These are phyloP conservation scores for Ustilago lituana DNA, from an alignment of 1,284 basidiomycete species.

Conservation along the genomic window DNA sequence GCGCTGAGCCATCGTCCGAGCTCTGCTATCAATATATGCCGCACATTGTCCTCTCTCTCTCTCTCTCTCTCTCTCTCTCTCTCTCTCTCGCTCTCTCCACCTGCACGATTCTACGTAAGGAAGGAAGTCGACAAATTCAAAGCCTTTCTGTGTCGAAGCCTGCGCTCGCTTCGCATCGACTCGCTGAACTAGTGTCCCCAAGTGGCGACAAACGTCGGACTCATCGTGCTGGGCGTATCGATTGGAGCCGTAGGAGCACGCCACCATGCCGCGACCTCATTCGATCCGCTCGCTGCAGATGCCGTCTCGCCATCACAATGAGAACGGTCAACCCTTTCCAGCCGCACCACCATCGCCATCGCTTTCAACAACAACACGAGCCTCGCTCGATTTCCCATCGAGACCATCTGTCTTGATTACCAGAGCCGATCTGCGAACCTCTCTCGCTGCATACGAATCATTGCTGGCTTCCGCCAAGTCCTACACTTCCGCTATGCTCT, in stretches of 20 bases:
- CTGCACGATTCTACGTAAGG: too few relatives aligned
- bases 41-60: too few relatives aligned
- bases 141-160: too few relatives aligned
- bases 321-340: constrained; percentile 11
- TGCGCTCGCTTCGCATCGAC: too few relatives aligned
- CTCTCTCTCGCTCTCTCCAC: too few relatives aligned
- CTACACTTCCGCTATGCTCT: constrained; percentile 83
- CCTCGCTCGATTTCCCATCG: constrained; percentile 76
- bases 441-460: constrained; percentile 83
- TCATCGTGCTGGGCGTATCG: too few relatives aligned
- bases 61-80: too few relatives aligned
- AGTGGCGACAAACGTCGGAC: too few relatives aligned
- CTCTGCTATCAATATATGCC: too few relatives aligned
- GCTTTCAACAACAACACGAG: constrained; percentile 56
- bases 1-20: too few relatives aligned
- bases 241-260: too few relatives aligned
- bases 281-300: constrained; percentile 38
- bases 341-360: constrained; percentile 45
- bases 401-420: constrained; percentile 81
- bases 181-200: neutral
- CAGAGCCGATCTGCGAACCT: constrained; percentile 78
- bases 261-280: constrained; percentile 35
- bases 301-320: constrained; percentile 24
- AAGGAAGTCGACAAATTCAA: too few relatives aligned
- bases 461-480: constrained; percentile 80